phyloP scores from a whole-genome alignment of 345 rosid species.

The Firmiana major region DNA sequence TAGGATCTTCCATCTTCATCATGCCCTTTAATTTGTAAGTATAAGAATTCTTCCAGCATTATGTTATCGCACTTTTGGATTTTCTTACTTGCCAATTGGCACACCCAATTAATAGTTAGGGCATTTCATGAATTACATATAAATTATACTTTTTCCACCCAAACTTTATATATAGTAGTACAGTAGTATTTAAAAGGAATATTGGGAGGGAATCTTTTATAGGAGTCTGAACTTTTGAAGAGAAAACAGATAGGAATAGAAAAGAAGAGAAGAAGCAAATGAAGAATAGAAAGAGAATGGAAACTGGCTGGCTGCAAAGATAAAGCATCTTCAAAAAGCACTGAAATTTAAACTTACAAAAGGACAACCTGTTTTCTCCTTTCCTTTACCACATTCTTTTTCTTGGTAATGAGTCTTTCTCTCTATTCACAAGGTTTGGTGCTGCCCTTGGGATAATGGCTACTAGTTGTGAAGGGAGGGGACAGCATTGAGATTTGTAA shows the following conservation, averaged over 20 bases:
- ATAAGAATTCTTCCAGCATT: background rate
- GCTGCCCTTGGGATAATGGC: constrained; percentile 34
- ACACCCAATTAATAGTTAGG: constrained; percentile 2
- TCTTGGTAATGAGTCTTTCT: constrained; percentile 26
- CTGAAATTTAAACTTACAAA: constrained; percentile 40
- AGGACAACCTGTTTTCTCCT: constrained; percentile 23
- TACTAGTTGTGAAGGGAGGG: constrained; percentile 26
- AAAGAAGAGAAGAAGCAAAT: constrained; percentile 3
- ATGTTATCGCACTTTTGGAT: background rate
- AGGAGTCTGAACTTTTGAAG: constrained; percentile 30
- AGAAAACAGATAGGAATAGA: constrained; percentile 19
- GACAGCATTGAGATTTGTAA: constrained; percentile 51
- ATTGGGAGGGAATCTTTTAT: constrained; percentile 34
- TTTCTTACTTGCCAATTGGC: background rate
- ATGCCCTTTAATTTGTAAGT: background rate
- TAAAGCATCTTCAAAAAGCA: constrained; percentile 23
- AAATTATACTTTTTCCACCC: background rate
- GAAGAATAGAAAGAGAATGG: constrained; percentile 56
- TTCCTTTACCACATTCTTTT: background rate
- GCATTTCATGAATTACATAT: constrained; percentile 14
- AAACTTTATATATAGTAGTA: too few relatives aligned
- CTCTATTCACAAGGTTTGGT: constrained; percentile 33
- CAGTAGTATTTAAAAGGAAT: background rate
- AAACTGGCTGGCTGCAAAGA: constrained; percentile 26
- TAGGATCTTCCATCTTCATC: constrained; percentile 1